Conservation (phyloP, 2,329 filamentous ascomycete species). For the Fusarium avenaceum region DNA sequence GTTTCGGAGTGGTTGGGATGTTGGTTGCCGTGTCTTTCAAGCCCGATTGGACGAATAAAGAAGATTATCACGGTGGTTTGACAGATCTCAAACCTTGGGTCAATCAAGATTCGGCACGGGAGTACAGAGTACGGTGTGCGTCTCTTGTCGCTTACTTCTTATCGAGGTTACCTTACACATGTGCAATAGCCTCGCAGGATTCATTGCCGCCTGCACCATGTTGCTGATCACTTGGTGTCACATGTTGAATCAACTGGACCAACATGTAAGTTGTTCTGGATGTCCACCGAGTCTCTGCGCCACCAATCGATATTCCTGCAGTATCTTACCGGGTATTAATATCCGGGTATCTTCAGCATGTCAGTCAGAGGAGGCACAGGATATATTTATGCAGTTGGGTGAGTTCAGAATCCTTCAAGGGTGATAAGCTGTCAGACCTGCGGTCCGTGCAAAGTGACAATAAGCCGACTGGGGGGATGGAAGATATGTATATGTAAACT, state of each 20-base stretch:
- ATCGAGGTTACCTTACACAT: slow-evolving; percentile 21
- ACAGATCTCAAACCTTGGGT: slow-evolving; percentile 34
- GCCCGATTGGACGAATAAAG: slow-evolving; percentile 21
- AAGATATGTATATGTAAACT: no score
- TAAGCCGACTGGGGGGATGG: no score
- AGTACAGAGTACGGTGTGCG: not conserved
- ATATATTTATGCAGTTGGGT: slow-evolving; percentile 15
- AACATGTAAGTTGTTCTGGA: slow-evolving; percentile 1
- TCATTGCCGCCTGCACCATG: slow-evolving; percentile 20
- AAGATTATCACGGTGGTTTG: slow-evolving; percentile 35
- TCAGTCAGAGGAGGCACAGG: slow-evolving; percentile 2
- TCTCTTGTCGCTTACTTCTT: slow-evolving; percentile 20
- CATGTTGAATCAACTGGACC: slow-evolving; percentile 12
- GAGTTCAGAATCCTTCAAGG: not conserved
- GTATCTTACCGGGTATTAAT: slow-evolving; percentile 11
- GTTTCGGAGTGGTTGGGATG: slow-evolving; percentile 8
- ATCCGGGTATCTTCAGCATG: slow-evolving; percentile 19
- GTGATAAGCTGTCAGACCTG: slow-evolving; percentile 20
- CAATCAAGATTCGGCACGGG: slow-evolving; percentile 25
- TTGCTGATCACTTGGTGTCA: slow-evolving; percentile 27
- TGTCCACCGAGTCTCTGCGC: slow-evolving; percentile 7
- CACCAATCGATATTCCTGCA: slow-evolving; percentile 3
- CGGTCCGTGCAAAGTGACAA: no score
- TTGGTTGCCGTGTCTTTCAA: slow-evolving; percentile 10
- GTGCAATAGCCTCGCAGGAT: slow-evolving; percentile 19